Conservation (phyloP, 345 rosid species). For the Alliaria petiolata region DNA sequence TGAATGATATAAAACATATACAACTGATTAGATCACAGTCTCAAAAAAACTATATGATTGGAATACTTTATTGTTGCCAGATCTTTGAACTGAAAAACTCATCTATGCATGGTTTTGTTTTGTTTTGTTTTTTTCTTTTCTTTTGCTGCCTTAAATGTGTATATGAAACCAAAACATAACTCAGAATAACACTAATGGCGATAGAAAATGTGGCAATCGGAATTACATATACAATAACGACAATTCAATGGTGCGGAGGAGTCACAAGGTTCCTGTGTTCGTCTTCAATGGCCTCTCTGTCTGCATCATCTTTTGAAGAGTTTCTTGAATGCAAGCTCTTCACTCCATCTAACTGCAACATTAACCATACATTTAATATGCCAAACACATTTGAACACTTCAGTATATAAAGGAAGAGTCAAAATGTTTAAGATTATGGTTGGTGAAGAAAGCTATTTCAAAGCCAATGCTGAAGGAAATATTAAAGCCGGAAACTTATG, state of each 20-base stretch:
- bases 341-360: conserved; percentile 23
- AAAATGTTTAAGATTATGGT: no score
- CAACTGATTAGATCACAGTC: no score
- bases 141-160: background rate
- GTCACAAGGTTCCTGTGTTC: background rate
- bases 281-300: background rate
- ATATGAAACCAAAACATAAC: background rate
- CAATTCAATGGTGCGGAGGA: conserved; percentile 8
- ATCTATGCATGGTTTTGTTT: background rate
- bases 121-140: background rate
- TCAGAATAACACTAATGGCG: background rate
- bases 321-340: conserved; percentile 30
- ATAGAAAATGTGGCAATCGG: background rate
- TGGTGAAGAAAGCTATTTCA: background rate
- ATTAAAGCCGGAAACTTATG: no score
- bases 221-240: conserved; percentile 3
- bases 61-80: no score
- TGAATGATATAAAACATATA: no score
- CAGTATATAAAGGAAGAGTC: no score
- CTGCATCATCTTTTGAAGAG: conserved; percentile 18
- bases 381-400: background rate
- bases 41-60: no score
- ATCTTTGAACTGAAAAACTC: background rate
- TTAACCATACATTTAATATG: background rate
- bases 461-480: background rate